Evolutionary conservation across 345 rosid species (phyloP).

Genomic region (Eucalyptus globulus): DNA sequence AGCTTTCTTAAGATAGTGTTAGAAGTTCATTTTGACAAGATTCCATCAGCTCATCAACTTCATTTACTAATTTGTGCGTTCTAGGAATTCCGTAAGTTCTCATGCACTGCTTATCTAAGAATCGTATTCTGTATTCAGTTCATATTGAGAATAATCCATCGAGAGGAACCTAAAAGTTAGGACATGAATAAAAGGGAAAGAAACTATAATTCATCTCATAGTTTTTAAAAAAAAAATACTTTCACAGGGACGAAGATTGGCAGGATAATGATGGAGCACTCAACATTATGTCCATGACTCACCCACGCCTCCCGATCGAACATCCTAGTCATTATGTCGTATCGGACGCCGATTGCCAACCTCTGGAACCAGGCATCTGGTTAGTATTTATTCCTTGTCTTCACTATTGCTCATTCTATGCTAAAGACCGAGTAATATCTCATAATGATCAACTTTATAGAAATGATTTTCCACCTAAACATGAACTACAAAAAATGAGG

Average conservation of each 20-base stretch:
- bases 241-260: constrained; percentile 89
- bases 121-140: neutral
- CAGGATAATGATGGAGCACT: constrained; percentile 92
- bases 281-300: constrained; percentile 91
- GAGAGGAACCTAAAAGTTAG: neutral
- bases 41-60: neutral
- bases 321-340: constrained; percentile 41
- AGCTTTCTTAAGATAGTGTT: neutral
- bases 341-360: constrained; percentile 53
- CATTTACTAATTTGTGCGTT: neutral
- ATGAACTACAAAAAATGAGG: neutral
- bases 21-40: neutral
- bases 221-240: neutral
- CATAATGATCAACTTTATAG: neutral
- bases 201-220: neutral
- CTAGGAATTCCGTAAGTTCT: neutral
- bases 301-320: constrained; percentile 73
- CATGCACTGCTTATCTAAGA: neutral
- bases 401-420: neutral
- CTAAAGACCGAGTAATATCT: neutral
- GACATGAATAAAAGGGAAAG: neutral
- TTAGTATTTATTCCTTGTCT: constrained; percentile 16
- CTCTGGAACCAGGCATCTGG: constrained; percentile 84
- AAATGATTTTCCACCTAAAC: neutral
- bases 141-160: neutral